Base-by-base conservation (phyloP, 306 rosid species). In the Prunus mume region DNA sequence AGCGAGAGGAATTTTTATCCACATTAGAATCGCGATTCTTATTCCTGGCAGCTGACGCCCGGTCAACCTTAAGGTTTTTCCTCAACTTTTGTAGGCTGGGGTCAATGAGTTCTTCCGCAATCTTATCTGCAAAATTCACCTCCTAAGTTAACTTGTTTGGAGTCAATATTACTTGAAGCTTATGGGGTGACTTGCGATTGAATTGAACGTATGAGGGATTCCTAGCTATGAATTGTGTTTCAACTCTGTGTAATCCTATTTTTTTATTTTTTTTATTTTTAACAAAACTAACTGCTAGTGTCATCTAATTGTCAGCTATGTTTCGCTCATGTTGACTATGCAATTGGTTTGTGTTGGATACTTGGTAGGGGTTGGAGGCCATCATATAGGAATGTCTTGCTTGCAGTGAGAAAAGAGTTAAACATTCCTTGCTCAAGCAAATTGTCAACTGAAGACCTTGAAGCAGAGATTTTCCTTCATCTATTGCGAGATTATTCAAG, bases 361-460 rank as follows among this genome's bases (percentile, higher is more conserved):
- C 78, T 82, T 77, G 73, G 61, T 77, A 91, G 97, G 92, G 99
- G 99, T 76, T 92, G 97, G 97, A 89, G 97, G 80, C 99, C 99
- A 32, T 88, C 99, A 66, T 95, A 95, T 80, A 90, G 96, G 85
- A 88, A 86, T 79, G 92, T 92, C 64, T 85, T 95, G 85, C 97
- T 92, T 84, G 88, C 88, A 65, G 87, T 92, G 68, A 84, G 93
- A 78, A 88, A 83, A 69, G 91, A 83, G 81, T 74, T 95, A 10
- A 82, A 83, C 65, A 81, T 95, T 82, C 90, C 86, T 65, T 95
- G 97, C 87, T 95, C 97, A 25, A 79, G 85, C 81, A 88, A 80
- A 81, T 81, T 92, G 82, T 83, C 93, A 52, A 88, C 96, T 20
- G 88, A 83, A 79, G 97, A 95, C 86, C 90, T 95, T 76, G 99